These are phyloP conservation scores for Pseudomonodictys pantanalensis DNA, from an alignment of 495 filamentous ascomycete species.

Conservation along the genomic window DNA sequence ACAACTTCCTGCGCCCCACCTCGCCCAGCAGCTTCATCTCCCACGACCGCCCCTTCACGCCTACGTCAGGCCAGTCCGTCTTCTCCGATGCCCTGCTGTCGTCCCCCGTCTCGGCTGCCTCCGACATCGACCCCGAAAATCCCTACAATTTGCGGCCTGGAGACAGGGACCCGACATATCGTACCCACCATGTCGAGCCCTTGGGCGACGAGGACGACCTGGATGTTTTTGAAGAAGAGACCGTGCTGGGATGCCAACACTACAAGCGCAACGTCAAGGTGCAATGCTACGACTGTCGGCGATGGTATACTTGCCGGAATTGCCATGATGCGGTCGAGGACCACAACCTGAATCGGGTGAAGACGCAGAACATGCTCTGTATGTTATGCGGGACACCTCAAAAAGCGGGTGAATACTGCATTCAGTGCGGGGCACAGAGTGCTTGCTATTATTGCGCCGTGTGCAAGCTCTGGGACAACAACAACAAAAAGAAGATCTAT, in stretches of 20 bases:
- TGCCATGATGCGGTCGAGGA: conserved; percentile 89
- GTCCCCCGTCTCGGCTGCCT: conserved; percentile 37
- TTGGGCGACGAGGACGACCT: conserved; percentile 41
- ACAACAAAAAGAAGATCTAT: conserved; percentile 86
- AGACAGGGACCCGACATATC: conserved; percentile 72
- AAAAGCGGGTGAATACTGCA: conserved; percentile 72
- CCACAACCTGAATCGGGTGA: conserved; percentile 73
- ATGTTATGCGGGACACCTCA: conserved; percentile 93
- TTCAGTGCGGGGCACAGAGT: conserved; percentile 67
- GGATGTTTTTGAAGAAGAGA: conserved; percentile 32
- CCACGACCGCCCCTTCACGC: conserved; percentile 34
- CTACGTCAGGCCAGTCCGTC: conserved; percentile 28
- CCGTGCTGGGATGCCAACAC: conserved; percentile 78
- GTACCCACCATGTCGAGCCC: conserved; percentile 41
- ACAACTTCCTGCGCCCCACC: conserved; percentile 39
- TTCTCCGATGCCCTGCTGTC: conserved; percentile 25
- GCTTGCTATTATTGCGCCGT: conserved; percentile 93
- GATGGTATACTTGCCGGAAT: conserved; percentile 93
- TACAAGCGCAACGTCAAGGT: conserved; percentile 95
- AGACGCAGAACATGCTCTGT: conserved; percentile 94
- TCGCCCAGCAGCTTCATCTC: conserved; percentile 31
- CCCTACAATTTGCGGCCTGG: conserved; percentile 66
- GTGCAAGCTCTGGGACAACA: conserved; percentile 97
- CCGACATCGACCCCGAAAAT: conserved; percentile 44
- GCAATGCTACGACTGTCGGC: conserved; percentile 82